These are phyloP conservation scores for Coniella vitis DNA, from an alignment of 2,329 filamentous ascomycete species.

Conservation along the genomic window DNA sequence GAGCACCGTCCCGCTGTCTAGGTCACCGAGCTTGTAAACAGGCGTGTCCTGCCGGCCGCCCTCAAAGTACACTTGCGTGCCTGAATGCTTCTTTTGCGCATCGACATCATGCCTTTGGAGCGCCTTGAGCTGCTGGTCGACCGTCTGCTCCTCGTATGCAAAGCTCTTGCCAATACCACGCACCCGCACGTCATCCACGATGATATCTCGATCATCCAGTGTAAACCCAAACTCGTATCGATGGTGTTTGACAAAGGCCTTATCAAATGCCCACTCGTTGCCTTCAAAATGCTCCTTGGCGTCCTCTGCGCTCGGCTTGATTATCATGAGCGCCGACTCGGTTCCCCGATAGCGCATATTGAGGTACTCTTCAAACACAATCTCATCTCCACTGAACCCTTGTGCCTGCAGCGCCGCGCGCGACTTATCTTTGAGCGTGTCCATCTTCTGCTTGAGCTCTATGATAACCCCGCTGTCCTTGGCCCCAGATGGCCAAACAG, in stretches of 20 bases:
- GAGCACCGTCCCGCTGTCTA: constrained; percentile 65
- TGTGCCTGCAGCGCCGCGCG: constrained; percentile 62
- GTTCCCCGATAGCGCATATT: constrained; percentile 91
- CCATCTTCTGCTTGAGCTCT: constrained; percentile 66
- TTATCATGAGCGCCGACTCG: constrained; percentile 83
- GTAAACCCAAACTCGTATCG: constrained; percentile 92
- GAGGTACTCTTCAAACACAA: constrained; percentile 84
- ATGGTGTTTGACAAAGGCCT: constrained; percentile 80
- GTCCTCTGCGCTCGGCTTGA: constrained; percentile 63
- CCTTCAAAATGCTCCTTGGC: constrained; percentile 51
- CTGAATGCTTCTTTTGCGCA: constrained; percentile 56
- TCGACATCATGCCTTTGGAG: constrained; percentile 54
- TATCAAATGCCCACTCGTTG: constrained; percentile 74
- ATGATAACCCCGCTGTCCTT: constrained; percentile 50
- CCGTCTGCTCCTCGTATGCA: constrained; percentile 69
- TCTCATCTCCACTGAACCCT: constrained; percentile 67
- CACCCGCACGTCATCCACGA: constrained; percentile 83
- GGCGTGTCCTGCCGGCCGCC: constrained; percentile 71
- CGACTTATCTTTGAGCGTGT: constrained; percentile 72
- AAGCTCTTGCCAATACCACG: constrained; percentile 87
- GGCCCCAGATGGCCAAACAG: constrained; percentile 52
- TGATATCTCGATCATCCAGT: constrained; percentile 74
- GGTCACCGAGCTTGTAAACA: constrained; percentile 72
- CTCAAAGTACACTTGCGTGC: constrained; percentile 73
- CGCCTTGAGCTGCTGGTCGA: constrained; percentile 73